phyloP scores from a whole-genome alignment of 148 eudicot species.

The Cornus suecica region DNA sequence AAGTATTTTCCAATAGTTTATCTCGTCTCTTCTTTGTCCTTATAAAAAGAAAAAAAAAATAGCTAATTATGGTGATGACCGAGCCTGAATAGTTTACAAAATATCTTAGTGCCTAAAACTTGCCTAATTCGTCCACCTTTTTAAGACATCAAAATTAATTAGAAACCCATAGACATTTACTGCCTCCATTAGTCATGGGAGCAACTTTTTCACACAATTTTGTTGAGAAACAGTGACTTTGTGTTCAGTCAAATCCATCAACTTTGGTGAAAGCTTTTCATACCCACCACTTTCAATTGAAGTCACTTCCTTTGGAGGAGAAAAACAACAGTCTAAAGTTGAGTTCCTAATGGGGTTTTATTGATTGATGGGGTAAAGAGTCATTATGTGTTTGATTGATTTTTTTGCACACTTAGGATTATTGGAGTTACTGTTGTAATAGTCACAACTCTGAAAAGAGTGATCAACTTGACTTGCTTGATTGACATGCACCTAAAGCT shows the following conservation, averaged over 20 bases:
- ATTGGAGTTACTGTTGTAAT: slow-evolving; percentile 8
- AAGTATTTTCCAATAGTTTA: too few relatives aligned
- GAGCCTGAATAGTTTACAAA: too few relatives aligned
- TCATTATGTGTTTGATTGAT: slow-evolving; percentile 5
- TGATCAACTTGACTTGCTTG: not conserved
- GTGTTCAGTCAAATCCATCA: slow-evolving; percentile 39
- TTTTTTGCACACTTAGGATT: not conserved
- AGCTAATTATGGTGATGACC: too few relatives aligned
- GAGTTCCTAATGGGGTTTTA: not conserved
- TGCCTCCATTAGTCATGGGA: not conserved
- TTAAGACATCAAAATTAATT: too few relatives aligned
- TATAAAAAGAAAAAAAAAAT: too few relatives aligned
- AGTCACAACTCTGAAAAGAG: not conserved
- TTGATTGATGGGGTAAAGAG: not conserved
- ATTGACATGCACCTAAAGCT: not conserved
- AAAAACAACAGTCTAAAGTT: not conserved
- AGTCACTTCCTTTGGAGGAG: slow-evolving; percentile 15
- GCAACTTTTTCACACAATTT: slow-evolving; percentile 1
- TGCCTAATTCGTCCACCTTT: not conserved
- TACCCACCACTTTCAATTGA: slow-evolving; percentile 3
- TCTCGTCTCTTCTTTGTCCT: too few relatives aligned
- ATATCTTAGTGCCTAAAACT: not conserved
- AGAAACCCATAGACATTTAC: not conserved
- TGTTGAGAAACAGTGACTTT: slow-evolving; percentile 19
- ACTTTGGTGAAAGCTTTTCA: slow-evolving; percentile 10